Conservation (phyloP, 192 early-diverging fungal genomes). For the Rhizophagus prolifer region DNA sequence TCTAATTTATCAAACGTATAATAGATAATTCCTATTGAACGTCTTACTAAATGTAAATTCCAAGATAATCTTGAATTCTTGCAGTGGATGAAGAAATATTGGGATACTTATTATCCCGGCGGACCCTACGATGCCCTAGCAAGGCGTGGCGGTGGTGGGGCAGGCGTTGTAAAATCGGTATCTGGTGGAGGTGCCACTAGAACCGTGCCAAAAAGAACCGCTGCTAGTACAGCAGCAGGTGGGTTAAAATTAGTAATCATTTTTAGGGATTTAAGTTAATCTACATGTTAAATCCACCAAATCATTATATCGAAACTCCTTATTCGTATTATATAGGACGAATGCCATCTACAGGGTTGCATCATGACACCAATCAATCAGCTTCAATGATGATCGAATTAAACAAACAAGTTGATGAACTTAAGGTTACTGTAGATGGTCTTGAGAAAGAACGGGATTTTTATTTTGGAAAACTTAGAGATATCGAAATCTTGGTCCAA, state of each 20-base stretch:
- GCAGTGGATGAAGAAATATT: conserved; percentile 93
- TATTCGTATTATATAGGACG: conserved; percentile 25
- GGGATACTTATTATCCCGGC: conserved; percentile 88
- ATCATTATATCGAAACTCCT: conserved; percentile 1
- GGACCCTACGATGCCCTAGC: conserved; percentile 79
- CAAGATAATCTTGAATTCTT: conserved; percentile 99
- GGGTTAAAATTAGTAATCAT: neutral
- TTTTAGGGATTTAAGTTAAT: neutral
- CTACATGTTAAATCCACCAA: too few relatives aligned
- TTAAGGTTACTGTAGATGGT: conserved; percentile 84
- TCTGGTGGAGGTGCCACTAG: conserved; percentile 42
- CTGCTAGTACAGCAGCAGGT: conserved; percentile 11
- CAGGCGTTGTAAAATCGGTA: conserved; percentile 35
- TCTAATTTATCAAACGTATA: neutral
- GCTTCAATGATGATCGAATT: conserved; percentile 68
- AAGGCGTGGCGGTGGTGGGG: conserved; percentile 54
- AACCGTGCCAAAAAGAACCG: conserved; percentile 43
- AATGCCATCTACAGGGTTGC: conserved; percentile 20
- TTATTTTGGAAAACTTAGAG: conserved; percentile 91
- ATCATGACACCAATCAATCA: conserved; percentile 52
- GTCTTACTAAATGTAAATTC: conserved; percentile 92
- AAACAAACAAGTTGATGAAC: conserved; percentile 74
- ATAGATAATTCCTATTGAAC: conserved; percentile 82
- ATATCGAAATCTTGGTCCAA: conserved; percentile 93
- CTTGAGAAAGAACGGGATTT: conserved; percentile 97